A percentile compares a stretch with the other conserved stretches of the same genome.
These are phyloP conservation scores for Ceratopteris richardii DNA, from an alignment of 75 land plant genomes.

Conservation along the genomic window DNA sequence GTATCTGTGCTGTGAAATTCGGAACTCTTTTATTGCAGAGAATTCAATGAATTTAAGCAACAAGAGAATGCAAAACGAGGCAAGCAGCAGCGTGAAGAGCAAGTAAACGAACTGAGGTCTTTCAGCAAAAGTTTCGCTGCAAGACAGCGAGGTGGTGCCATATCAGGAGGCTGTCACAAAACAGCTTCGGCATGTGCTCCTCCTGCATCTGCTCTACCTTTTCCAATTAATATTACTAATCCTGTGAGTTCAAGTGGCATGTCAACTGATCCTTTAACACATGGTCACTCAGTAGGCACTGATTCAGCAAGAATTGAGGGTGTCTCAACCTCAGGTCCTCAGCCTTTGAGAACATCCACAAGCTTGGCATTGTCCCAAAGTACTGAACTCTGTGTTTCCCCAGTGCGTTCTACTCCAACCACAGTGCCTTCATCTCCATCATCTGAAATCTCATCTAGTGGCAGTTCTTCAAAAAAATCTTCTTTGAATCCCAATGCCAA, in stretches of 20 bases:
- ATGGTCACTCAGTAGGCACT: not conserved
- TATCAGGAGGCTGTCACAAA: not conserved
- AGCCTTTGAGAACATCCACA: not conserved
- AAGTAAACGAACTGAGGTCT: slow-evolving; percentile 25
- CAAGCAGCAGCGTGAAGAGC: slow-evolving; percentile 23
- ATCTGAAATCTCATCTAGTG: slow-evolving; percentile 9
- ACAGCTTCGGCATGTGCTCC: slow-evolving; percentile 15
- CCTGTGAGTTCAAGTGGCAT: slow-evolving; percentile 1
- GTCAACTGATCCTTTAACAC: slow-evolving; percentile 1
- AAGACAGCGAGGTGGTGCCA: not conserved
- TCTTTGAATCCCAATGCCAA: slow-evolving; percentile 40
- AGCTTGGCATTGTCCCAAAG: not conserved
- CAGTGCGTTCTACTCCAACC: slow-evolving; percentile 8
- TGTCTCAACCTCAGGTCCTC: not conserved
- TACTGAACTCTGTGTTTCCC: not conserved
- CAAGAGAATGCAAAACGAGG: slow-evolving; percentile 20
- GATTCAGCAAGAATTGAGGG: not conserved
- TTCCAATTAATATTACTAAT: slow-evolving; percentile 14
- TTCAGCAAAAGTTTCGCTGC: slow-evolving; percentile 18
- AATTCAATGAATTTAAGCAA: slow-evolving; percentile 23
- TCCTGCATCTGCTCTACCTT: slow-evolving; percentile 29
- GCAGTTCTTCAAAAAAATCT: slow-evolving; percentile 17
- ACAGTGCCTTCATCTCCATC: slow-evolving; percentile 11
- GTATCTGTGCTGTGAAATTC: not conserved
- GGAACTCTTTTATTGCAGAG: slow-evolving; percentile 15